phyloP scores from a whole-genome alignment of 768 basidiomycete species.

The Leucogyrophana mollusca region DNA sequence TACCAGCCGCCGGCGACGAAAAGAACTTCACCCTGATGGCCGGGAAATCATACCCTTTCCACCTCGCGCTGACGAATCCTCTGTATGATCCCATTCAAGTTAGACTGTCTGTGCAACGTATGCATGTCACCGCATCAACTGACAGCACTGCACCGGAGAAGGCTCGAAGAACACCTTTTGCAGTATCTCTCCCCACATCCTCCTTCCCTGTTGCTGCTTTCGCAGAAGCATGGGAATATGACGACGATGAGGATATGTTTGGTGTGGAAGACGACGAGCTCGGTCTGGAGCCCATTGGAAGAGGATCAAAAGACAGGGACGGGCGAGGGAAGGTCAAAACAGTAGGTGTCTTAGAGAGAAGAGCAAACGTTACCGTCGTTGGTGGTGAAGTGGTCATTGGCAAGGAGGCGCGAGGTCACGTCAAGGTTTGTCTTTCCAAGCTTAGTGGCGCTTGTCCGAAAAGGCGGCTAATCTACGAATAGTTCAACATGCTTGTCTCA shows the following conservation, averaged over 20 bases:
- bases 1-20: slow-evolving; percentile 34
- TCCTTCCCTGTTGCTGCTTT: slow-evolving; percentile 85
- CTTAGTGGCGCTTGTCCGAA: background rate
- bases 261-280: slow-evolving; percentile 43
- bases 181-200: slow-evolving; percentile 73
- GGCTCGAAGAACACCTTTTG: slow-evolving; percentile 70
- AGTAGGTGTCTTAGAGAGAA: slow-evolving; percentile 83
- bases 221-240: slow-evolving; percentile 98
- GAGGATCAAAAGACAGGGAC: slow-evolving; percentile 44
- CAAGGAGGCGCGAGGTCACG: slow-evolving; percentile 71
- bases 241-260: slow-evolving; percentile 88
- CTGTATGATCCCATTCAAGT: slow-evolving; percentile 95
- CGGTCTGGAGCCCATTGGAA: slow-evolving; percentile 31
- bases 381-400: slow-evolving; percentile 87
- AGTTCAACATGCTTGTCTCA: slow-evolving; percentile 94
- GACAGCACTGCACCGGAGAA: slow-evolving; percentile 48
- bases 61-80: slow-evolving; percentile 90
- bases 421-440: slow-evolving; percentile 58
- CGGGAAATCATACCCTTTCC: slow-evolving; percentile 83
- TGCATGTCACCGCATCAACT: slow-evolving; percentile 48
- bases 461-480: slow-evolving; percentile 5
- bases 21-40: slow-evolving; percentile 53
- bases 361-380: slow-evolving; percentile 86
- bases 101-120: slow-evolving; percentile 75
- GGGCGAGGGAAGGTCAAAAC: slow-evolving; percentile 49